Conservation (phyloP, 805 yeast genomes). For the Pichia cabralensis region DNA sequence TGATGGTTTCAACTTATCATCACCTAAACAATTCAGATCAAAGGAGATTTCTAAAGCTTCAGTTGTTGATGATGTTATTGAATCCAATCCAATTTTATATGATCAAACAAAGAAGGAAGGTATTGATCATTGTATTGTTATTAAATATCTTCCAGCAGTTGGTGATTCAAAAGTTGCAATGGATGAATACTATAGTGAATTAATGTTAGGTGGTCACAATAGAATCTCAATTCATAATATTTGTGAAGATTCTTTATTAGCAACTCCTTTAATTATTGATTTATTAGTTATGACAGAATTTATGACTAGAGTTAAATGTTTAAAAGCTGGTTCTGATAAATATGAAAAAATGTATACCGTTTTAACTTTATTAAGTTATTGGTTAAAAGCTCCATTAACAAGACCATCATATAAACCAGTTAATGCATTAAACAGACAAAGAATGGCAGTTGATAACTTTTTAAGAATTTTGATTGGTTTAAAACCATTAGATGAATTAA, state of each 20-base stretch:
- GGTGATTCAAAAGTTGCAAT: constrained; percentile 96
- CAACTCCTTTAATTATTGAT: constrained; percentile 90
- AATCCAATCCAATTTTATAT: constrained; percentile 75
- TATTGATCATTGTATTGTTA: constrained; percentile 91
- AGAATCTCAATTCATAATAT: constrained; percentile 90
- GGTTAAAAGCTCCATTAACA: constrained; percentile 95
- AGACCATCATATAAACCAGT: constrained; percentile 86
- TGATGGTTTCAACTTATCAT: constrained; percentile 85
- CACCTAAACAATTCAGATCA: constrained; percentile 89
- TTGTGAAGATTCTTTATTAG: constrained; percentile 91
- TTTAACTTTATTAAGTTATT: constrained; percentile 77
- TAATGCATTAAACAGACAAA: constrained; percentile 91
- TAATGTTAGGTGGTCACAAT: constrained; percentile 97
- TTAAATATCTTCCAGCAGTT: constrained; percentile 88
- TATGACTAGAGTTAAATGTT: constrained; percentile 76
- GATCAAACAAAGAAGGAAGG: constrained; percentile 66
- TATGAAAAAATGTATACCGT: constrained; percentile 74
- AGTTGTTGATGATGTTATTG: constrained; percentile 91
- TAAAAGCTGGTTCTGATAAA: constrained; percentile 37
- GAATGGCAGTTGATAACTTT: constrained; percentile 85
- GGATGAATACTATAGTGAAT: constrained; percentile 96
- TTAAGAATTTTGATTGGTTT: constrained; percentile 83
- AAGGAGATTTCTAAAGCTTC: constrained; percentile 91
- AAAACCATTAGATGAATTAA: constrained; percentile 81
- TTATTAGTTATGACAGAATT: constrained; percentile 85